Base-by-base conservation (phyloP, 805 yeast genomes). In the Lipomyces lipofer region DNA sequence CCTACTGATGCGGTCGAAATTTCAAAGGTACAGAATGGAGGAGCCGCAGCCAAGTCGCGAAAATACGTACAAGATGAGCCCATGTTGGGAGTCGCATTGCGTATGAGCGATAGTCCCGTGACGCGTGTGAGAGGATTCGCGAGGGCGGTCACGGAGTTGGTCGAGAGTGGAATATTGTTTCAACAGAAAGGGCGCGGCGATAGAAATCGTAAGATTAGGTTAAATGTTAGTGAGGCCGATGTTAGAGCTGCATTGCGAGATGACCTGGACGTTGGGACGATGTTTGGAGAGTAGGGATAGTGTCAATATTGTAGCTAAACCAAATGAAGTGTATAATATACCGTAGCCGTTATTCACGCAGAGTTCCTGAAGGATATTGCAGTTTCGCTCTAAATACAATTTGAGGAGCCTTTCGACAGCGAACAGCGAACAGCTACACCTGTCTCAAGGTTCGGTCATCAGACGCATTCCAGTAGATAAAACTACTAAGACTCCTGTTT, bases 131-230 rank as follows among this genome's bases (percentile, higher is more conserved):
- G 75, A 24, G 84, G 87, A 3, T 79, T 87, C 62, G 78, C 78
- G 33, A 80, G 74, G 49, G 76, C 88, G 0, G 64, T 90, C 6
- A 75, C 77, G 44, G 95, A 89, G 63, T 72, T 92, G 51, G 80
- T 81, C 12, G 97, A 90, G 52, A 82, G 84, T 42, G 98, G 97
- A 0, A 72, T 92, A 4, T 58, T 94, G 1, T 73, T 82, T 2
- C 85, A 82, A 63, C 95, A 88, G 65, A 79, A 79, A 44, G 73
- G 80, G 54, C 78, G 78, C 46, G 84, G 89, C 25, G 95, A 88
- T 64, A 75, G 96, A 47, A 72, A 80, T 51, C 77, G 84, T 22
- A 69, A 83, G 52, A 71, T 92, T 0, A 79, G 86, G 49, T 72
- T 94, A 55, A 82, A 80, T 60, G 74, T 88, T 0, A 81, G 91